Evolutionary conservation across 176 grass and related monocot genomes (phyloP), one percentile per base, ranked within the genome.

Genomic region (Aegilops tauschii): DNA sequence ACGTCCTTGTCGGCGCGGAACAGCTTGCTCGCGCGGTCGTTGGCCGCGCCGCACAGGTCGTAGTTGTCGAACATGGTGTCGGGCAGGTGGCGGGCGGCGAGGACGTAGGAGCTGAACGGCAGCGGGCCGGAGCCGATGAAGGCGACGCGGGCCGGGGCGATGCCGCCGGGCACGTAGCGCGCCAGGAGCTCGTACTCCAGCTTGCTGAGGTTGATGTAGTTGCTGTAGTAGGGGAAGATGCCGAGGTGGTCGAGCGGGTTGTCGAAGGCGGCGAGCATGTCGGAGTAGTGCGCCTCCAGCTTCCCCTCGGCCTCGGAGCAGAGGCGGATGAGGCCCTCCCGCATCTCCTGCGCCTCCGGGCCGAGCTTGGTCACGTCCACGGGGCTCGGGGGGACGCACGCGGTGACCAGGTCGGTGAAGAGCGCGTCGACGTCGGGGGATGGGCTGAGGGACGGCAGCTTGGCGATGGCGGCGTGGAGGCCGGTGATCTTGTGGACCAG

Each of bases 171-270:
- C 40, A 87, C 65, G 88, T 91, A 83, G 49, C 83, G 50, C 3
- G 83, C 77, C 18, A 97, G 74, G 17, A 97, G 84, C 9, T 88
- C 84, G 73, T 91, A 84, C 90, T 97, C 95, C 21, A 94, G 59
- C 23, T 89, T 83, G 86, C 92, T 91, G 21, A 97, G 90, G 78
- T 93, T 87, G 65, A 97, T 63, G 81, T 97, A 97, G 78, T 97
- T 97, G 78, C 20, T 89, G 44, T 90, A 93, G 86, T 93, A 97
- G 0, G 95, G 95, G 40, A 97, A 97, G 27, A 88, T 71, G 29
- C 18, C 58, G 17, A 97, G 73, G 73, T 97, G 90, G 20, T 91
- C 79, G n/a, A 97, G 83, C 16, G 95, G 95, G 79, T 97, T 93
- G 32, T 95, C 90, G 44, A 90, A 91, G 34, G 62, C 18, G 25